Percentiles rank a stretch among this genome's conserved stretches.
phyloP scores from a whole-genome alignment of 495 filamentous ascomycete genomes.

The Opeltia flavorubescens region DNA sequence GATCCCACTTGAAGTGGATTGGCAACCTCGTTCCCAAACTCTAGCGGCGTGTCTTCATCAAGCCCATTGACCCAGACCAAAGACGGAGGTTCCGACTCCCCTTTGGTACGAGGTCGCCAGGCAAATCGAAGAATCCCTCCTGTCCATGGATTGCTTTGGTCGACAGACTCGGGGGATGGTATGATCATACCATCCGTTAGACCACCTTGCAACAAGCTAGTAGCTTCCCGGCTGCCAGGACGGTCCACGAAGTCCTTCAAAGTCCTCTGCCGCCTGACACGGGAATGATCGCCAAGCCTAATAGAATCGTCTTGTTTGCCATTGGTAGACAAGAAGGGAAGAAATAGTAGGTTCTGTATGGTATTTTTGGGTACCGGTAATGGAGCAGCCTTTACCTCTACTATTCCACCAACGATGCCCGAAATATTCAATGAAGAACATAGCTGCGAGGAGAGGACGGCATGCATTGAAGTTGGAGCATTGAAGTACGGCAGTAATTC shows the following conservation, averaged over 20 bases:
- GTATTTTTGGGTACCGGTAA: slow-evolving; percentile 38
- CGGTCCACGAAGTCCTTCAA: no score
- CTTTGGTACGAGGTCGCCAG: slow-evolving; percentile 29
- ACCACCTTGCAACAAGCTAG: slow-evolving; percentile 64
- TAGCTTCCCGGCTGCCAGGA: slow-evolving; percentile 23
- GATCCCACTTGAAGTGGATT: slow-evolving; percentile 36
- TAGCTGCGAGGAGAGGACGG: slow-evolving; percentile 60
- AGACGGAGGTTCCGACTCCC: slow-evolving; percentile 33
- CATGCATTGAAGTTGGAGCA: slow-evolving; percentile 65
- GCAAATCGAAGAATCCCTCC: slow-evolving; percentile 74
- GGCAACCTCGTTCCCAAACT: slow-evolving; percentile 55
- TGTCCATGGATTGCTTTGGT: slow-evolving; percentile 31
- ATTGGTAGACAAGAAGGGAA: slow-evolving; percentile 51
- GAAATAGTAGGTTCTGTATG: slow-evolving; percentile 50
- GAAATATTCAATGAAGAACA: slow-evolving; percentile 55
- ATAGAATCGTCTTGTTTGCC: slow-evolving; percentile 46
- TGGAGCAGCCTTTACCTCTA: slow-evolving; percentile 68
- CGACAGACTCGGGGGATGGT: slow-evolving; percentile 13
- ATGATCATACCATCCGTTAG: slow-evolving; percentile 80
- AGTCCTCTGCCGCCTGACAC: slow-evolving; percentile 35
- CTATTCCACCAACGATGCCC: slow-evolving; percentile 71
- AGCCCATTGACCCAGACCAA: slow-evolving; percentile 64
- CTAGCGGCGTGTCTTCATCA: slow-evolving; percentile 55
- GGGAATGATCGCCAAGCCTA: slow-evolving; percentile 80
- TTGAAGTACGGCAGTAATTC: slow-evolving; percentile 67